Percentiles rank a stretch among this genome's conserved stretches.
These are phyloP conservation scores for Paracorniculantispora psalliotae DNA, from an alignment of 2,329 filamentous ascomycete genomes.

Conservation along the genomic window DNA sequence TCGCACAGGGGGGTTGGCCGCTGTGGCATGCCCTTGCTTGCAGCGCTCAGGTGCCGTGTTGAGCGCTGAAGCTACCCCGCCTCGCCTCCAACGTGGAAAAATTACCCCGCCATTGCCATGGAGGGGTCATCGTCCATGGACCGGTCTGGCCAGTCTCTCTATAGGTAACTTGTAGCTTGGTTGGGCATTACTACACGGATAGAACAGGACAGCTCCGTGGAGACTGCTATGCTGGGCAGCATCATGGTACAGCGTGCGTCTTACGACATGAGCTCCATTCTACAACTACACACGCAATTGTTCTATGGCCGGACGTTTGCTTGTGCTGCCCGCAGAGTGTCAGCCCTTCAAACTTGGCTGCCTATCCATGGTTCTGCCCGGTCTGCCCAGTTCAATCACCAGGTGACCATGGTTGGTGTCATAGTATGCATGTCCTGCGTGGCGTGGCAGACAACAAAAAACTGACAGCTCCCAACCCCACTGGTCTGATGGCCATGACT, in stretches of 20 bases:
- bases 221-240: background rate
- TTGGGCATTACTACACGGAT: too few species aligned
- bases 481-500: background rate
- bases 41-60: background rate
- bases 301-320: background rate
- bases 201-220: background rate
- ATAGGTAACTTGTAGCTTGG: too few species aligned
- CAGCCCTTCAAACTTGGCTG: too few species aligned
- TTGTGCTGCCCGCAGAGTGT: too few species aligned
- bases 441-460: background rate
- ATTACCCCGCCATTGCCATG: conserved; percentile 9
- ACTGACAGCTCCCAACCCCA: background rate
- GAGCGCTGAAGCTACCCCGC: background rate
- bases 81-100: background rate
- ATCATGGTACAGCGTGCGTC: background rate
- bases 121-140: background rate
- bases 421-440: background rate
- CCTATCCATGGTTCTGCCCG: too few species aligned
- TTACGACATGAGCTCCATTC: background rate
- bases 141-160: background rate
- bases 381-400: background rate
- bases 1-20: too few species aligned
- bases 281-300: background rate
- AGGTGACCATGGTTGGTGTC: background rate
- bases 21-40: too few species aligned